Conservation (phyloP, 2,329 filamentous ascomycete species). For the Colletotrichum musae region DNA sequence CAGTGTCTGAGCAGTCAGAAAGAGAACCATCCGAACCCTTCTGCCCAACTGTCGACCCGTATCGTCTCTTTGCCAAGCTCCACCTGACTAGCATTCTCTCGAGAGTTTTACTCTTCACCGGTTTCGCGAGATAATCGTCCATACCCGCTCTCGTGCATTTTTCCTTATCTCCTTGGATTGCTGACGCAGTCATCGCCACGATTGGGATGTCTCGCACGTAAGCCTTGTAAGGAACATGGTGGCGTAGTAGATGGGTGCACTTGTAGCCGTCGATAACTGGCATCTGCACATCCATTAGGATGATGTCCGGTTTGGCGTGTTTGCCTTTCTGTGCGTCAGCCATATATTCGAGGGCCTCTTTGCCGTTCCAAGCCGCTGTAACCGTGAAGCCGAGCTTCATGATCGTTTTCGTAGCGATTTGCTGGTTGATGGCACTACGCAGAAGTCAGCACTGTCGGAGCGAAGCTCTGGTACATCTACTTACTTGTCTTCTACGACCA, state of each 20-base stretch:
- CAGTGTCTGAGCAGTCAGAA: slow-evolving; percentile 63
- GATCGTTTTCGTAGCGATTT: slow-evolving; percentile 83
- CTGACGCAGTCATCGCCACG: slow-evolving; percentile 86
- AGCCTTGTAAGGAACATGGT: slow-evolving; percentile 75
- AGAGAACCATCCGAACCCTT: slow-evolving; percentile 42
- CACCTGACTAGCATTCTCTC: slow-evolving; percentile 82
- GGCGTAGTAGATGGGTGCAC: slow-evolving; percentile 80
- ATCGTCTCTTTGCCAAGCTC: slow-evolving; percentile 59
- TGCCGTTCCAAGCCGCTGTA: slow-evolving; percentile 81
- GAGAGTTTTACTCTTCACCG: slow-evolving; percentile 77
- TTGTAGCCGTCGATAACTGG: slow-evolving; percentile 84
- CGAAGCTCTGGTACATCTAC: slow-evolving; percentile 46
- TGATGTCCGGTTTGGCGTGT: slow-evolving; percentile 76
- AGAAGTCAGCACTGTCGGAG: slow-evolving; percentile 34
- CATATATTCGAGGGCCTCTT: slow-evolving; percentile 83
- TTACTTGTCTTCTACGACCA: slow-evolving; percentile 87
- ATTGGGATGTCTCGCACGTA: slow-evolving; percentile 77
- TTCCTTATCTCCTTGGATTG: slow-evolving; percentile 82
- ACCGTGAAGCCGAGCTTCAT: slow-evolving; percentile 80
- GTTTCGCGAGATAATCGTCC: slow-evolving; percentile 83
- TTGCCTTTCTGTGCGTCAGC: slow-evolving; percentile 65
- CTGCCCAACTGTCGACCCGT: slow-evolving; percentile 39
- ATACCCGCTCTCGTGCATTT: slow-evolving; percentile 82
- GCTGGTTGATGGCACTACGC: slow-evolving; percentile 75
- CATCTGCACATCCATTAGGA: slow-evolving; percentile 86